These are phyloP conservation scores for Kickxella alabastrina DNA, from an alignment of 192 early-diverging fungal genomes.

Conservation along the genomic window DNA sequence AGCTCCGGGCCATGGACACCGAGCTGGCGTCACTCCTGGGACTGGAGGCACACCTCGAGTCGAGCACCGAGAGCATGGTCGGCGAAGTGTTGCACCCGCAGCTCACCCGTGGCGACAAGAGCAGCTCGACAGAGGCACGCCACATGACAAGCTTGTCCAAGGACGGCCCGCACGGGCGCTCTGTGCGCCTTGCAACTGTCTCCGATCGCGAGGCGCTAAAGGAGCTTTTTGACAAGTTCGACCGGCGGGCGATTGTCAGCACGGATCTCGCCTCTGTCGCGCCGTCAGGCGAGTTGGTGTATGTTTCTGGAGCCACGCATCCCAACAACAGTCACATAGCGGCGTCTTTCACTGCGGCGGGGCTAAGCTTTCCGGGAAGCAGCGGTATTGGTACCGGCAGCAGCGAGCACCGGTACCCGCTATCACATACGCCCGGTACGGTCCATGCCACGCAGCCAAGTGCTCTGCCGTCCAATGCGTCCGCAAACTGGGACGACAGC, in stretches of 20 bases:
- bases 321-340: neutral
- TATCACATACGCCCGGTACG: neutral
- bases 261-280: neutral
- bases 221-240: constrained; percentile 35
- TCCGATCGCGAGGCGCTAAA: constrained; percentile 19
- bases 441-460: constrained; percentile 7
- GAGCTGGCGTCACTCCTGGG: constrained; percentile 13
- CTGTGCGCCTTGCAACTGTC: constrained; percentile 2
- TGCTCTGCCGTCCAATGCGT: constrained; percentile 8
- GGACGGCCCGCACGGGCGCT: constrained; percentile 20
- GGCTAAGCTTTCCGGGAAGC: too few relatives aligned
- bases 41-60: constrained; percentile 5
- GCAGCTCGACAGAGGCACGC: constrained; percentile 7
- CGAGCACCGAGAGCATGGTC: constrained; percentile 1
- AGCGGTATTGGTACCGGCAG: too few relatives aligned
- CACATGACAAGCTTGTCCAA: constrained; percentile 1
- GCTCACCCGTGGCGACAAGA: constrained; percentile 10
- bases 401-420: constrained; percentile 5
- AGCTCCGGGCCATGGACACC: constrained; percentile 13
- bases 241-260: constrained; percentile 32
- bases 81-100: neutral
- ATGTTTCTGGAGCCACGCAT: neutral
- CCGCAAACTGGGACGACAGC: constrained; percentile 24
- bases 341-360: too few relatives aligned
- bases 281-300: neutral